These are phyloP conservation scores for Orbilia ellipsospora DNA, from an alignment of 2,329 filamentous ascomycete genomes.

Conservation along the genomic window DNA sequence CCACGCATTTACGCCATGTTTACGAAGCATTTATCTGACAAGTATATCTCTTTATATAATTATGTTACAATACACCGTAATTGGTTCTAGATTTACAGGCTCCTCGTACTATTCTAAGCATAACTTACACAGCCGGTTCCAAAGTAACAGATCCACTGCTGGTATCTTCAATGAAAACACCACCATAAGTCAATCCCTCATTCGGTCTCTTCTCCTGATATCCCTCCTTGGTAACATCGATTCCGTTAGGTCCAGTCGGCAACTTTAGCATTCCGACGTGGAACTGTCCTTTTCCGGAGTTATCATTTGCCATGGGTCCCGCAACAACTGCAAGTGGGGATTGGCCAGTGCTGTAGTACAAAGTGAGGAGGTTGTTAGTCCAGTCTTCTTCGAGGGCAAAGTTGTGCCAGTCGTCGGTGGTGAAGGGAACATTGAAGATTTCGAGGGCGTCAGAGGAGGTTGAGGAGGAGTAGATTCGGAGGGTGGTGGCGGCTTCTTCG, in stretches of 20 bases:
- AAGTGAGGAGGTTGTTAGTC: constrained; percentile 67
- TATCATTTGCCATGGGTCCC: constrained; percentile 65
- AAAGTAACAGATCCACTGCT: constrained; percentile 53
- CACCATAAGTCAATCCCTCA: constrained; percentile 68
- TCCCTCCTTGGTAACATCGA: constrained; percentile 66
- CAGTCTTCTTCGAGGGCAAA: constrained; percentile 72
- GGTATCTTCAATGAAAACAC: constrained; percentile 68
- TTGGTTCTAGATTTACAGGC: constrained; percentile 1
- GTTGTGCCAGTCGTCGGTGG: constrained; percentile 70
- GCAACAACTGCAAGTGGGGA: constrained; percentile 66
- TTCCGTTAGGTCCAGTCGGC: constrained; percentile 66
- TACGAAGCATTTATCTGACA: neutral
- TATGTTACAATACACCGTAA: constrained; percentile 23
- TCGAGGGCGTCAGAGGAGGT: constrained; percentile 65
- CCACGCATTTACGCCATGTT: constrained; percentile 5
- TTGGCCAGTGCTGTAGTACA: constrained; percentile 69
- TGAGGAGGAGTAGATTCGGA: constrained; percentile 62
- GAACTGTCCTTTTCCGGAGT: constrained; percentile 71
- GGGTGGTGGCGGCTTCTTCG: constrained; percentile 62
- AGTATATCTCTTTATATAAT: neutral
- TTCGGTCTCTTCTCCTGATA: constrained; percentile 66
- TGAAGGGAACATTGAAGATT: constrained; percentile 68
- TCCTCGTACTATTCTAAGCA: constrained; percentile 57
- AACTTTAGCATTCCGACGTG: constrained; percentile 73
- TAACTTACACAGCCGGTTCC: constrained; percentile 61